Conservation (phyloP, 192 early-diverging fungal species). For the Backusella psychrophila region DNA sequence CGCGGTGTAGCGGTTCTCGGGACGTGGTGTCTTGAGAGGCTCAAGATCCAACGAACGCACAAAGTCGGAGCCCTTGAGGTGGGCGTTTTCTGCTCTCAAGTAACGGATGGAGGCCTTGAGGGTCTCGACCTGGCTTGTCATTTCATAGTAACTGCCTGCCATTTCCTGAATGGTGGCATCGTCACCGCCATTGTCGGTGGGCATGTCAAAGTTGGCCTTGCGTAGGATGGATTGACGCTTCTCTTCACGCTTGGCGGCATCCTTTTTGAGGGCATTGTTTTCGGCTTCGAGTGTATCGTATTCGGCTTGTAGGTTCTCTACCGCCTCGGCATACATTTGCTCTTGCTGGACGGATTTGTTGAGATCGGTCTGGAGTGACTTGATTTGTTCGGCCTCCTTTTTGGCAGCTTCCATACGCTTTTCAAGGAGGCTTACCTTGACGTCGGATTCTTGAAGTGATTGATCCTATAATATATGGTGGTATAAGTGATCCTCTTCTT, state of each 20-base stretch:
- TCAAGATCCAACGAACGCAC: slow-evolving; percentile 39
- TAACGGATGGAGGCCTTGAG: slow-evolving; percentile 75
- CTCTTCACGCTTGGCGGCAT: slow-evolving; percentile 21
- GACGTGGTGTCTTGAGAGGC: background rate
- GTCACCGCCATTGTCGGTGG: background rate
- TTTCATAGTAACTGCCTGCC: slow-evolving; percentile 19
- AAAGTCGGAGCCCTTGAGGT: slow-evolving; percentile 64
- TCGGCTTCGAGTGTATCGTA: slow-evolving; percentile 67
- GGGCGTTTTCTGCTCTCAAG: slow-evolving; percentile 81
- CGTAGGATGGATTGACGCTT: slow-evolving; percentile 11
- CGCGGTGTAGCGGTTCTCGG: slow-evolving; percentile 18
- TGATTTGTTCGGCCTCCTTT: slow-evolving; percentile 64
- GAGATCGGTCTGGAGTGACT: slow-evolving; percentile 57
- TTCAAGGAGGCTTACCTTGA: slow-evolving; percentile 82
- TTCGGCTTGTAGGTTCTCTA: slow-evolving; percentile 67
- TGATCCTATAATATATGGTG: slow-evolving; percentile 75
- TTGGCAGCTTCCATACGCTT: slow-evolving; percentile 69
- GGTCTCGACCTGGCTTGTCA: slow-evolving; percentile 55
- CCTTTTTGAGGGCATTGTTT: slow-evolving; percentile 52
- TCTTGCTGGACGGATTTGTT: slow-evolving; percentile 58
- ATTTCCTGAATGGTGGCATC: background rate
- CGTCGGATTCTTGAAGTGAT: slow-evolving; percentile 66
- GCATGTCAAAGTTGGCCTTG: slow-evolving; percentile 15
- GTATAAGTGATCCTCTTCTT: slow-evolving; percentile 21
- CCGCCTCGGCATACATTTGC: slow-evolving; percentile 69